Conservation (phyloP, 352 stramenopile species). For the Globisporangium rhizosaccharum region DNA sequence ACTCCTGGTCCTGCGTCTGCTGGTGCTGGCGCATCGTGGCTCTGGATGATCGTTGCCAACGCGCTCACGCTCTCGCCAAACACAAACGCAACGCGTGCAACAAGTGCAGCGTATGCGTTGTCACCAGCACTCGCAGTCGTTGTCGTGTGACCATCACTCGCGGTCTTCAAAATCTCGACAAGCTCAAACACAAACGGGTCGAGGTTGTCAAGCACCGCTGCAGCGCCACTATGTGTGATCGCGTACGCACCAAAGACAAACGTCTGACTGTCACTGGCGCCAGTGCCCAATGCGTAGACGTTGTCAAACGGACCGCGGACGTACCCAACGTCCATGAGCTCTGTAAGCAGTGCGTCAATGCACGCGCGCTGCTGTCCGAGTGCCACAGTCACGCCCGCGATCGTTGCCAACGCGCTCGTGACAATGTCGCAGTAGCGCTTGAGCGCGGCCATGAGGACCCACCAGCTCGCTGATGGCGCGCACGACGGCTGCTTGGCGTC, state of each 20-base stretch:
- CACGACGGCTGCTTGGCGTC: slow-evolving; percentile 11
- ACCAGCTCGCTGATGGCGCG: slow-evolving; percentile 6
- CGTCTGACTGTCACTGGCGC: slow-evolving; percentile 1
- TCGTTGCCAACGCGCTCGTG: slow-evolving; percentile 2
- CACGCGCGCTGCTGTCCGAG: slow-evolving; percentile 10
- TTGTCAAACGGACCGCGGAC: slow-evolving; percentile 11
- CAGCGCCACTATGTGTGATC: slow-evolving; percentile 5
- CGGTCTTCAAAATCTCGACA: slow-evolving; percentile 4
- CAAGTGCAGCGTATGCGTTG: slow-evolving; percentile 2
- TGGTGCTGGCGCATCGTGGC: not conserved
- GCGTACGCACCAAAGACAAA: slow-evolving; percentile 14
- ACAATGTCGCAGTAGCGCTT: slow-evolving; percentile 14
- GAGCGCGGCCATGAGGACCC: slow-evolving; percentile 15
- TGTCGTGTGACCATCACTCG: not conserved
- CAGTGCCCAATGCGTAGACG: slow-evolving; percentile 6
- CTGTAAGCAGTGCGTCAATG: slow-evolving; percentile 4
- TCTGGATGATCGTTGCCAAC: slow-evolving; percentile 7
- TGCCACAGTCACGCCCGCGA: slow-evolving; percentile 7
- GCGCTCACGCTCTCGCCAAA: slow-evolving; percentile 12
- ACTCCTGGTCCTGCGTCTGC: not conserved
- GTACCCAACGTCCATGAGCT: slow-evolving; percentile 16
- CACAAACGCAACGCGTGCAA: slow-evolving; percentile 10
- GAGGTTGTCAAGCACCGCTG: slow-evolving; percentile 11
- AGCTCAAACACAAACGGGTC: slow-evolving; percentile 15
- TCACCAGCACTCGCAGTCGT: not conserved